These are phyloP conservation scores for Boletus semigastroideus DNA, from an alignment of 1,284 basidiomycete genomes.

Conservation along the genomic window DNA sequence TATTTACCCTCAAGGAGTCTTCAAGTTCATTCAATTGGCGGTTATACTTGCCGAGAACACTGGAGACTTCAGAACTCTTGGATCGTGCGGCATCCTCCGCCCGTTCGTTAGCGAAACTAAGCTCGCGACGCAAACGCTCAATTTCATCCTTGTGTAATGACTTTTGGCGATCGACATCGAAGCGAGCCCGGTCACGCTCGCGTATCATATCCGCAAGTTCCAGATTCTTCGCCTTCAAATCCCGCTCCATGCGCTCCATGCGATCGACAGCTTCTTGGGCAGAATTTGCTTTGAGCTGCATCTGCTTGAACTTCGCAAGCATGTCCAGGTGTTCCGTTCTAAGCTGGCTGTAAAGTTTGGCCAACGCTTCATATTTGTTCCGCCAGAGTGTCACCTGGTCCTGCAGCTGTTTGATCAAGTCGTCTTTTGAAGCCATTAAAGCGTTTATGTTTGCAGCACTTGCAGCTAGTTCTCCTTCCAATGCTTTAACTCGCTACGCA, in stretches of 20 bases:
- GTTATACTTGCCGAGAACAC: constrained; percentile 91
- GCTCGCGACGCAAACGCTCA: constrained; percentile 90
- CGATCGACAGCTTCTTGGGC: constrained; percentile 98
- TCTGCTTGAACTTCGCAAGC: constrained; percentile 95
- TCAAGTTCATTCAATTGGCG: constrained; percentile 95
- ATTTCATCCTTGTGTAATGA: constrained; percentile 94
- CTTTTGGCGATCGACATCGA: constrained; percentile 96
- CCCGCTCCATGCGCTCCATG: constrained; percentile 99
- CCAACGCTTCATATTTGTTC: constrained; percentile 98
- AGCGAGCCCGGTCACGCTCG: constrained; percentile 93
- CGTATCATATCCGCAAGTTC: constrained; percentile 99
- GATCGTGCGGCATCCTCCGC: constrained; percentile 91
- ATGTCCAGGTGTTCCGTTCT: constrained; percentile 97
- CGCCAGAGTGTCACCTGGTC: constrained; percentile 97
- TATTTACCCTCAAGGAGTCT: constrained; percentile 82
- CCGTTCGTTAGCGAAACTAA: constrained; percentile 97
- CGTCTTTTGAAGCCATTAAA: constrained; percentile 92
- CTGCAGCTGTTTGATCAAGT: constrained; percentile 93
- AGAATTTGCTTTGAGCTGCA: constrained; percentile 98
- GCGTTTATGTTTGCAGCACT: constrained; percentile 82
- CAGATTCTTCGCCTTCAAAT: constrained; percentile 97
- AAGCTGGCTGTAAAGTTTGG: constrained; percentile 98
- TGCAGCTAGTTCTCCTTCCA: constrained; percentile 88
- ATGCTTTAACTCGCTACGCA: constrained; percentile 86
- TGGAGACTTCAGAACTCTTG: constrained; percentile 91